phyloP scores from a whole-genome alignment of 2,329 filamentous ascomycete species.

The Scedosporium apiospermum region DNA sequence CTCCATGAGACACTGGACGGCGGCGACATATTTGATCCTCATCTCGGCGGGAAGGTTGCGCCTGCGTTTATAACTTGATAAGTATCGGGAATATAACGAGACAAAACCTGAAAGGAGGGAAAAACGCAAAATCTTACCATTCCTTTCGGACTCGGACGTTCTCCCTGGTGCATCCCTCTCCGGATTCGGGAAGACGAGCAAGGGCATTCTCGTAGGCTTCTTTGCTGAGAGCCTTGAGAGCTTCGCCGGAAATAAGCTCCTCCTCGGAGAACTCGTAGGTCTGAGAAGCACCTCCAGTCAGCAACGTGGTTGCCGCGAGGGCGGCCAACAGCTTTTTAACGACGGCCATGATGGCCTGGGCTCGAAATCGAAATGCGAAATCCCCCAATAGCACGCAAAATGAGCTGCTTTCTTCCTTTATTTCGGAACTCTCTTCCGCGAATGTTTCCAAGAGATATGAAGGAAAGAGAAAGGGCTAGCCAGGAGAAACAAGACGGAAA shows the following conservation, averaged over 20 bases:
- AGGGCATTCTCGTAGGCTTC: constrained; percentile 16
- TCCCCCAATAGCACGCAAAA: not conserved
- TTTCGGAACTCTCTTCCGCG: not conserved
- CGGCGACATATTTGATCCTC: constrained; percentile 17
- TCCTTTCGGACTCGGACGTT: constrained; percentile 16
- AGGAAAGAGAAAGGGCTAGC: not conserved
- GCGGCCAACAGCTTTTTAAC: constrained; percentile 5
- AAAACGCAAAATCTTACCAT: constrained; percentile 10
- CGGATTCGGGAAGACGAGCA: constrained; percentile 14
- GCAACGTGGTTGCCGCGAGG: not conserved
- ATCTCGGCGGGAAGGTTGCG: constrained; percentile 14
- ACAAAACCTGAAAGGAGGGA: not conserved
- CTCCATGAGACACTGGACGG: constrained; percentile 16
- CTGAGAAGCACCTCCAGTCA: not conserved
- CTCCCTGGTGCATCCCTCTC: constrained; percentile 15
- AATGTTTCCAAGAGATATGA: not conserved
- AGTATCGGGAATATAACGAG: too few relatives aligned
- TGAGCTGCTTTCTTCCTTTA: not conserved
- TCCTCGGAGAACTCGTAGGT: constrained; percentile 10
- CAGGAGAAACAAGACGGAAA: not conserved
- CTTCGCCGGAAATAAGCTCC: constrained; percentile 16
- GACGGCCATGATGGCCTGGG: not conserved
- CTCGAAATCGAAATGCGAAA: not conserved
- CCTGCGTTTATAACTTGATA: constrained; percentile 6
- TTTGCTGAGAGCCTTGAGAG: constrained; percentile 13